These are phyloP conservation scores for Magnaporthales sp. DNA, from an alignment of 2,329 filamentous ascomycete species.

Conservation along the genomic window DNA sequence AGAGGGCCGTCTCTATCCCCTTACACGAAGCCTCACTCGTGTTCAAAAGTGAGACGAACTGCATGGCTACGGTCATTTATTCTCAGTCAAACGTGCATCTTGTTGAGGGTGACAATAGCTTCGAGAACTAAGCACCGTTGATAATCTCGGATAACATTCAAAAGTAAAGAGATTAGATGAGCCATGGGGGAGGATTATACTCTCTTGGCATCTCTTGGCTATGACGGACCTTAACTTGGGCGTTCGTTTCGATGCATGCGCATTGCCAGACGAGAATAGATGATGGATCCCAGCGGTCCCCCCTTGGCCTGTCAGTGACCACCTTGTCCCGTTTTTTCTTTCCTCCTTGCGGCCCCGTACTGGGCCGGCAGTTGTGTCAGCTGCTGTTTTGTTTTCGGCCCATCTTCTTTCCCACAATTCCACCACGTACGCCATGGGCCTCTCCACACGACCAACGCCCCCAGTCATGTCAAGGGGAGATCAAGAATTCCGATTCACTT, in stretches of 20 bases:
- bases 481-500: neutral
- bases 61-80: neutral
- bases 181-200: neutral
- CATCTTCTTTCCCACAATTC: neutral
- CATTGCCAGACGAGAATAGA: neutral
- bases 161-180: neutral
- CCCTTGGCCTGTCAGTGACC: neutral
- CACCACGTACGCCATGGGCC: neutral
- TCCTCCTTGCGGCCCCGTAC: neutral
- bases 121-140: neutral
- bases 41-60: neutral
- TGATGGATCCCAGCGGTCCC: neutral
- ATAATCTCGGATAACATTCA: neutral
- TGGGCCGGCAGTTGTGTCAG: constrained; percentile 1
- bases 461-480: neutral
- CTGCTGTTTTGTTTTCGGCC: constrained; percentile 3
- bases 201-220: neutral
- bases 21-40: neutral
- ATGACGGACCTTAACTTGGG: neutral
- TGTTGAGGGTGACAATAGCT: neutral
- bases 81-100: neutral
- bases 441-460: neutral
- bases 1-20: neutral
- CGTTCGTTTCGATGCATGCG: neutral
- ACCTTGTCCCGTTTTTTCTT: neutral